These are phyloP conservation scores for Cornus controversa DNA, from an alignment of 148 eudicot genomes.

Conservation along the genomic window DNA sequence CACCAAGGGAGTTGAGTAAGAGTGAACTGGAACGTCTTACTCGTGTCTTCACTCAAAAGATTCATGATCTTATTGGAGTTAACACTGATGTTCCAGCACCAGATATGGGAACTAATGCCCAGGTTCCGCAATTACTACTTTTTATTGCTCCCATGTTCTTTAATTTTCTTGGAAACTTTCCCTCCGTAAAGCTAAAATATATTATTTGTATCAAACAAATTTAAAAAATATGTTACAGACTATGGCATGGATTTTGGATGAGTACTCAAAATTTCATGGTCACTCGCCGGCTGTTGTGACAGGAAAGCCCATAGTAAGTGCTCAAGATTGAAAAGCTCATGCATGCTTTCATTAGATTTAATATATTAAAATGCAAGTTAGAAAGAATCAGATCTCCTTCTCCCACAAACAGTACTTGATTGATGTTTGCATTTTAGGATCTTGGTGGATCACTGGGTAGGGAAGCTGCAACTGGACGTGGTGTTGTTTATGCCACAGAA, in stretches of 20 bases:
- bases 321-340: background rate
- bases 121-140: slow-evolving; percentile 16
- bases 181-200: background rate
- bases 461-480: slow-evolving; percentile 66
- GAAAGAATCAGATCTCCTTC: background rate
- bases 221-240: slow-evolving; percentile 28
- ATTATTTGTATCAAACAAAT: background rate
- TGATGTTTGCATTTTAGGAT: slow-evolving; percentile 22
- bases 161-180: background rate
- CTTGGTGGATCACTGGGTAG: slow-evolving; percentile 57
- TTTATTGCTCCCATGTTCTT: background rate
- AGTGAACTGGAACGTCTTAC: slow-evolving; percentile 62
- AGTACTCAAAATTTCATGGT: slow-evolving; percentile 71
- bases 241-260: slow-evolving; percentile 82
- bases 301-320: slow-evolving; percentile 71
- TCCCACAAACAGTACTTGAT: background rate
- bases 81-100: slow-evolving; percentile 53
- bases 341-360: background rate
- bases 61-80: slow-evolving; percentile 54
- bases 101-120: slow-evolving; percentile 63
- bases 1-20: slow-evolving; percentile 35
- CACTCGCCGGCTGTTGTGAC: slow-evolving; percentile 68
- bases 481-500: slow-evolving; percentile 53
- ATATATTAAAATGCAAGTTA: background rate
- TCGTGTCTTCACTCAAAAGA: slow-evolving; percentile 60